Evolutionary conservation across 345 rosid species (phyloP).

Genomic region (Aegle marmelos): DNA sequence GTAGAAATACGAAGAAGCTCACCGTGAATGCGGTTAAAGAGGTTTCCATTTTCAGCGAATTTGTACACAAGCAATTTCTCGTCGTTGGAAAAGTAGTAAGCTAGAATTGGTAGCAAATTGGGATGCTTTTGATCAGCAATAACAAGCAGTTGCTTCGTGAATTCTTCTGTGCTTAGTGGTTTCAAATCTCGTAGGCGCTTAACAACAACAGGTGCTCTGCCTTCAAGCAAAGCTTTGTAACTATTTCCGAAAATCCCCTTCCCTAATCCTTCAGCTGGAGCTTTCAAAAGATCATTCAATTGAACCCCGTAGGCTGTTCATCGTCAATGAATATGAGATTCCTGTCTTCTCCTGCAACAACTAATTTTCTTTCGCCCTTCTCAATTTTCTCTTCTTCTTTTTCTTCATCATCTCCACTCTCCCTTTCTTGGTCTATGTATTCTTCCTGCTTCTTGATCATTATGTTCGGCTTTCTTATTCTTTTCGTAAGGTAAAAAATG

Average conservation of each 20-base stretch:
- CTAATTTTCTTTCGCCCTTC: neutral
- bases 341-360: conserved; percentile 14
- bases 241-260: conserved; percentile 46
- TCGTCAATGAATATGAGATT: conserved; percentile 36
- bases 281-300: conserved; percentile 42
- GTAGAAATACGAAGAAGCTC: neutral
- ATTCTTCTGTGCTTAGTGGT: conserved; percentile 43
- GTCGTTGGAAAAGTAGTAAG: conserved; percentile 62
- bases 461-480: conserved; percentile 19
- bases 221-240: conserved; percentile 42
- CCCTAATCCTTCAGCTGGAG: conserved; percentile 51
- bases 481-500: conserved; percentile 29
- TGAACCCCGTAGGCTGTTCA: conserved; percentile 23
- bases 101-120: conserved; percentile 57
- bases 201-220: conserved; percentile 32
- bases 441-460: conserved; percentile 8
- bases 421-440: neutral
- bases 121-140: conserved; percentile 41
- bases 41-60: conserved; percentile 43
- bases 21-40: conserved; percentile 55
- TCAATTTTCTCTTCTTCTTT: neutral
- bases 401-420: neutral
- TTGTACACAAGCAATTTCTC: conserved; percentile 55
- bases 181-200: conserved; percentile 45
- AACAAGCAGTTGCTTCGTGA: conserved; percentile 28